Conservation (phyloP, 2,329 filamentous ascomycete species). For the Nothopassalora personata region DNA sequence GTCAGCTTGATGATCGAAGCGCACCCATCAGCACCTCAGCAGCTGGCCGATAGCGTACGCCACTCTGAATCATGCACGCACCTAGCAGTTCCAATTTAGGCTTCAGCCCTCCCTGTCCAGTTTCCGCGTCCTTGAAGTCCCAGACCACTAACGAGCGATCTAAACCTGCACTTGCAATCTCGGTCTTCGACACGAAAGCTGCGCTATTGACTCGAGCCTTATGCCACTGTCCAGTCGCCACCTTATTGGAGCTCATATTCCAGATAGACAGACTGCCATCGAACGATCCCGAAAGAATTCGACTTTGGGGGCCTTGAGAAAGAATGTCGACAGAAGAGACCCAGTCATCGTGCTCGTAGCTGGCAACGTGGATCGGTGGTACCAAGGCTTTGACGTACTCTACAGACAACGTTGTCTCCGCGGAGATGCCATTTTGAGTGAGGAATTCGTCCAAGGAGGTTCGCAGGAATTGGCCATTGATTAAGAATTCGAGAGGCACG, state of each 20-base stretch:
- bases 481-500: slow-evolving; percentile 86
- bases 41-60: too few species aligned
- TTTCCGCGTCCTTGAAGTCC: slow-evolving; percentile 67
- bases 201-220: slow-evolving; percentile 73
- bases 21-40: too few species aligned
- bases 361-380: slow-evolving; percentile 81
- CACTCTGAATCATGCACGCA: too few species aligned
- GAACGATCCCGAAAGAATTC: slow-evolving; percentile 87
- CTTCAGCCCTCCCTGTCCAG: slow-evolving; percentile 45
- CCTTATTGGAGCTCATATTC: slow-evolving; percentile 79
- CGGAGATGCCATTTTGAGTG: slow-evolving; percentile 75
- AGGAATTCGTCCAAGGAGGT: slow-evolving; percentile 89
- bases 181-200: slow-evolving; percentile 71
- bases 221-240: slow-evolving; percentile 72
- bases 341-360: slow-evolving; percentile 98
- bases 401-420: slow-evolving; percentile 78
- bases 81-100: slow-evolving; percentile 74
- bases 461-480: slow-evolving; percentile 87
- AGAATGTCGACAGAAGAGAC: slow-evolving; percentile 81
- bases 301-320: slow-evolving; percentile 59
- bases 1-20: too few species aligned
- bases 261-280: slow-evolving; percentile 85
- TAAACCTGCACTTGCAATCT: slow-evolving; percentile 75
- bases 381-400: slow-evolving; percentile 92
- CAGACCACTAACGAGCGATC: slow-evolving; percentile 84